Evolutionary conservation across 2,329 filamentous ascomycete genomes (phyloP).

Genomic region (Nakataea oryzae): DNA sequence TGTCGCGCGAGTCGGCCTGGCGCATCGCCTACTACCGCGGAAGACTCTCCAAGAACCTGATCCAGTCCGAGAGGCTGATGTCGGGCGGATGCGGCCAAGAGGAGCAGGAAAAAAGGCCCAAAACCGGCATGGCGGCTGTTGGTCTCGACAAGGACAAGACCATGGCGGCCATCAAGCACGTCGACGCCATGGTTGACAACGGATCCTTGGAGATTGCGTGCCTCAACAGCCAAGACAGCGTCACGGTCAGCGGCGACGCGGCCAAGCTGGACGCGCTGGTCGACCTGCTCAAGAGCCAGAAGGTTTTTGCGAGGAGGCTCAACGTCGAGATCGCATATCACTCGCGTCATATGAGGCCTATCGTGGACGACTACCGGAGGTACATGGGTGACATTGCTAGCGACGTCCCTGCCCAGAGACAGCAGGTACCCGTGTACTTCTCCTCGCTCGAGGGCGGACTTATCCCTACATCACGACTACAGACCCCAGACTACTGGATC

Average conservation of each 20-base stretch:
- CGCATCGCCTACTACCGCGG: constrained; percentile 28
- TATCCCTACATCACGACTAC: constrained; percentile 7
- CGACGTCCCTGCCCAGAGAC: background rate
- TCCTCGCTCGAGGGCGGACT: constrained; percentile 11
- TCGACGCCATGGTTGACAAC: constrained; percentile 11
- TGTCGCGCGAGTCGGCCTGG: constrained; percentile 25
- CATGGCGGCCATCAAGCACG: constrained; percentile 6
- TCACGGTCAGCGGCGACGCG: constrained; percentile 15
- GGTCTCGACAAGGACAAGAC: constrained; percentile 13
- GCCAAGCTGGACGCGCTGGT: constrained; percentile 11
- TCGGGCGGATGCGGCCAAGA: background rate
- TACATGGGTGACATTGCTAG: constrained; percentile 9
- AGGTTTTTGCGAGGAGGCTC: constrained; percentile 15
- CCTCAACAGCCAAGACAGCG: constrained; percentile 14
- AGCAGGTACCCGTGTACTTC: constrained; percentile 9
- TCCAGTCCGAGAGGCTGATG: constrained; percentile 4
- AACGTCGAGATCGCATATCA: constrained; percentile 22
- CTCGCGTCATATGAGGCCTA: constrained; percentile 17
- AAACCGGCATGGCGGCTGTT: constrained; percentile 16
- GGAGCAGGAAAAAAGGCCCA: background rate
- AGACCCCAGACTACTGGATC: constrained; percentile 15
- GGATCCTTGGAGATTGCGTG: constrained; percentile 10
- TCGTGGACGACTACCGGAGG: constrained; percentile 11
- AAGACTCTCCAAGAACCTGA: constrained; percentile 13
- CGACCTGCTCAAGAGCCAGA: constrained; percentile 8